Evolutionary conservation across 2,329 filamentous ascomycete species (phyloP), one percentile per base, ranked within the genome.

Genomic region (Paraconiothyrium brasiliense): DNA sequence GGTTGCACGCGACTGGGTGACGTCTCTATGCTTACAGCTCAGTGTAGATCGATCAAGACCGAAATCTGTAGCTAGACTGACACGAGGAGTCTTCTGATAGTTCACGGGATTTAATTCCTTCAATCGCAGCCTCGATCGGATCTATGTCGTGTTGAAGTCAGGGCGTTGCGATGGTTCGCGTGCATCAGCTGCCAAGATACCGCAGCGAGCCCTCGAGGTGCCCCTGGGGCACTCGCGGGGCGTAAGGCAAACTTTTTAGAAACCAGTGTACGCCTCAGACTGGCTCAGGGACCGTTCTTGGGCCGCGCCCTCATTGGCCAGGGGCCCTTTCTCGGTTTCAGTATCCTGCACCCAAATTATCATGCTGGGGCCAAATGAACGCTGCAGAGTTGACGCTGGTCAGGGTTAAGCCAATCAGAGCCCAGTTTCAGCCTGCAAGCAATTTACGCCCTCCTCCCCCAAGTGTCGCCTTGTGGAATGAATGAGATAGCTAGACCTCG

Each of bases 401-500:
- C 43, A 46, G n/a, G 43, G 43, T 46, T 20, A 46, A 46, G 43
- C 43, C 43, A 46, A 22, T 46, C 16, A 13, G 43, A 46, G 43
- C n/a, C 43, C n/a, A 24, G 22, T 43, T 43, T 16, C 41, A 16
- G 41, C 41, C 16, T 43, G 4, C 3, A 16, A 43, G 14, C 41
- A 43, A 43, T 8, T 46, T 46, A 46, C 43, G 43, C 43, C 43
- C 43, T 46, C 43, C 43, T 46, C 43, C 43, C 43, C 43, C 16
- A 46, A 46, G 1, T 46, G 43, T 46, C n/a, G 43, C 43, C 43
- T 46, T 46, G 5, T 22, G 16, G 43, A 8, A 22, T 20, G 20
- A 20, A 20, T 1, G 20, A 20, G 20, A 20, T 20, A 20, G 20
- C 20, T 20, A 20, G 20, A 1, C 20, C 20, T 20, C 1, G 20